Base-by-base conservation (phyloP, 306 rosid genomes). In the Abrus precatorius region DNA sequence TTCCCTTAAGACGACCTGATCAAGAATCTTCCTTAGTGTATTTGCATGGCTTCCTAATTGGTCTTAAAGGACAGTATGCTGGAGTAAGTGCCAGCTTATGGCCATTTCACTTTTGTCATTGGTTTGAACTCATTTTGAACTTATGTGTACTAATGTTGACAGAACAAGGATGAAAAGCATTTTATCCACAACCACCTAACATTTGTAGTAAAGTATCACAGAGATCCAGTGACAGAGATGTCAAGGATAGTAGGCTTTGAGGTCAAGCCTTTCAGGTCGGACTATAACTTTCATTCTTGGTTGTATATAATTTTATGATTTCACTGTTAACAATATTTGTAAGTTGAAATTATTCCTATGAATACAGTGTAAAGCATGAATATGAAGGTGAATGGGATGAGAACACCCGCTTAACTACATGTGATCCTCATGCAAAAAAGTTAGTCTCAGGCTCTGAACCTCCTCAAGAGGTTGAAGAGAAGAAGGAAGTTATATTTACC, bases 211-310 rank as follows among this genome's bases (percentile, higher is more conserved):
- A 94, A 92, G 89, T 85, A 75, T 89, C 98, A 94, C 75, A 88
- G 84, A 79, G 98, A 92, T 89, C 89, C 78, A 55, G 65, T 85
- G 66, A 90, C 90, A 40, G 93, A 94, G 77, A 77, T 68, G 68
- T 88, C 97, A 48, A 90, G 97, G 90, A 94, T 94, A 1, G 98
- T 94, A 1, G 97, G 96, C 83, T 94, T 94, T 84, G 98, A 94
- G 90, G 97, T 94, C 85, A 89, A 89, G 61, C 94, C 97, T 64
- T 94, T 86, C 92, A 94, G 97, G 98, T 94, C 68, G 38, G 44
- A 34, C 70, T 63, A 76, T 32, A 43, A 4, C 28, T 72, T 77
- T 73, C 84, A 45, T 72, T 33, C 64, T 69, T 73, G 0, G 66
- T 45, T 67, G 10, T 14, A 40, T 27, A 27, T 48, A 30, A 33